Conservation (phyloP, 129 eudicot genomes). For the Dittrichia graveolens region DNA sequence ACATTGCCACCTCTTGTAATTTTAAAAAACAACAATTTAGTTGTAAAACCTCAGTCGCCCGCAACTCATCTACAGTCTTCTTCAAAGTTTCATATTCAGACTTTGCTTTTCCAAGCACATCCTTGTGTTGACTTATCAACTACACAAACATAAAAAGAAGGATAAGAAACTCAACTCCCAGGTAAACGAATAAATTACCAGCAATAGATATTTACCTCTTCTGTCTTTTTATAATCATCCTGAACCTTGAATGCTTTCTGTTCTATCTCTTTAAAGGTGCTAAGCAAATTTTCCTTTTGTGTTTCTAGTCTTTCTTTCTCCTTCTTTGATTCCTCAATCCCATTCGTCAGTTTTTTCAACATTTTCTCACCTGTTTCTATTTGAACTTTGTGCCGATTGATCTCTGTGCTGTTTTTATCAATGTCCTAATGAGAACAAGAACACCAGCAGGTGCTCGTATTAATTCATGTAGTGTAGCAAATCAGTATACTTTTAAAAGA, state of each 20-base stretch:
- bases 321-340: conserved; percentile 77
- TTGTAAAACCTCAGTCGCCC: conserved; percentile 73
- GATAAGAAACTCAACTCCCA: conserved; percentile 1
- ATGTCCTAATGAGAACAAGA: conserved; percentile 60
- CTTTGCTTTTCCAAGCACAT: conserved; percentile 75
- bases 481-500: not conserved
- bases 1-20: not conserved
- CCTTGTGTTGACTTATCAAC: conserved; percentile 82
- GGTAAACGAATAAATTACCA: not conserved
- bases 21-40: not conserved
- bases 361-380: conserved; percentile 81
- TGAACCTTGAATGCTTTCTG: conserved; percentile 80
- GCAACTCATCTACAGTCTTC: conserved; percentile 75
- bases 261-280: conserved; percentile 74
- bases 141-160: conserved; percentile 24
- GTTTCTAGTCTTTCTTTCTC: conserved; percentile 66
- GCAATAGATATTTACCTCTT: conserved; percentile 51
- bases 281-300: conserved; percentile 58
- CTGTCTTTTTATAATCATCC: conserved; percentile 80
- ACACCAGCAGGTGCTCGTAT: not conserved
- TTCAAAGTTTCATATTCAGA: conserved; percentile 74
- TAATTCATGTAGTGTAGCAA: not conserved
- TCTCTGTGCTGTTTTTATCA: conserved; percentile 77
- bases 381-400: conserved; percentile 87
- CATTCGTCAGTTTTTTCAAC: conserved; percentile 70